Evolutionary conservation across 768 basidiomycete species (phyloP).

Genomic region (Fibroporia radiculosa): DNA sequence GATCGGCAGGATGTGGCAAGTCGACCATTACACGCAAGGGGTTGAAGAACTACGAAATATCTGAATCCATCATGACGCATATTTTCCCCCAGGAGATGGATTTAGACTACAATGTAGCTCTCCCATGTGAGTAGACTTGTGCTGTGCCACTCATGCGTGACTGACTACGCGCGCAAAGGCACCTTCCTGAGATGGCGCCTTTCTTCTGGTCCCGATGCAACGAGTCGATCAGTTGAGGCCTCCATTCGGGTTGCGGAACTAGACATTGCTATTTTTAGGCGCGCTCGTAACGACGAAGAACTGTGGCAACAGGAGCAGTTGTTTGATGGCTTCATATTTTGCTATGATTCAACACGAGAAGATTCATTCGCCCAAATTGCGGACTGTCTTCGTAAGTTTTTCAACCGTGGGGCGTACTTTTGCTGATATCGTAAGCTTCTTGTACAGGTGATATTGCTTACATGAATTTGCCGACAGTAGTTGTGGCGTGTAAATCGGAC

Average conservation of each 20-base stretch:
- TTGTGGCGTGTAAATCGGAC: constrained; percentile 86
- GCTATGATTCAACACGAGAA: constrained; percentile 67
- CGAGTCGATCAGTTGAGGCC: neutral
- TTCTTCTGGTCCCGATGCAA: neutral
- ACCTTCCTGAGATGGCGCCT: no score
- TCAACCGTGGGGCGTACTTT: constrained; percentile 2
- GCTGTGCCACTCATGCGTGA: neutral
- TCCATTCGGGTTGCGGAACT: constrained; percentile 25
- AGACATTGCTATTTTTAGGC: constrained; percentile 23
- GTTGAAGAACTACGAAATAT: constrained; percentile 51
- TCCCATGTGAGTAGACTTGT: constrained; percentile 19
- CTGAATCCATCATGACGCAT: constrained; percentile 18
- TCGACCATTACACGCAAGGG: constrained; percentile 75
- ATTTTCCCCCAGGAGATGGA: neutral
- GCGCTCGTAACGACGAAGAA: constrained; percentile 18
- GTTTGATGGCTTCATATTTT: constrained; percentile 76
- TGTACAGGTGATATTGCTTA: constrained; percentile 48
- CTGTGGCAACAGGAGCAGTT: constrained; percentile 45
- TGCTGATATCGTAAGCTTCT: constrained; percentile 8
- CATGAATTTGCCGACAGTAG: constrained; percentile 56
- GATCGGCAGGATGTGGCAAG: constrained; percentile 76
- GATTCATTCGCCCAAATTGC: constrained; percentile 61
- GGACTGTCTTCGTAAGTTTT: constrained; percentile 60
- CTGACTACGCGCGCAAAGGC: no score
- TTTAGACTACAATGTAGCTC: neutral